Evolutionary conservation across 2,329 filamentous ascomycete genomes (phyloP).

Genomic region (Neonectria coccinea): DNA sequence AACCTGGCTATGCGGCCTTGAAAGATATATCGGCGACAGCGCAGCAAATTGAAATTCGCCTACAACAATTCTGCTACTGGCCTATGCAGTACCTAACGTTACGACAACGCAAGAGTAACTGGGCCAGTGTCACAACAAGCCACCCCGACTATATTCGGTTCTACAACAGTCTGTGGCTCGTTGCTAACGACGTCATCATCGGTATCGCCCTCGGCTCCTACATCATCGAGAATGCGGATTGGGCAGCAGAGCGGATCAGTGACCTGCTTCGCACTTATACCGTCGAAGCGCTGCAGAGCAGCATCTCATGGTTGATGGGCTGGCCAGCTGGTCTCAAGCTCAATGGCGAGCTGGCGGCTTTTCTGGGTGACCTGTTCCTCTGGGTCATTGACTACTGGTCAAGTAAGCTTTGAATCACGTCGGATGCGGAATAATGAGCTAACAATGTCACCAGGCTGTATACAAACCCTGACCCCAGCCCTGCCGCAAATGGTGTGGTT

Average conservation of each 20-base stretch:
- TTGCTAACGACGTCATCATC: conserved; percentile 98
- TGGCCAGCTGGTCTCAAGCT: conserved; percentile 96
- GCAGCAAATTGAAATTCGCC: conserved; percentile 95
- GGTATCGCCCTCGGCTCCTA: conserved; percentile 96
- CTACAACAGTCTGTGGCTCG: conserved; percentile 98
- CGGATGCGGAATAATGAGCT: conserved; percentile 26
- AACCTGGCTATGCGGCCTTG: conserved; percentile 82
- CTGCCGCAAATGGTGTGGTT: conserved; percentile 91
- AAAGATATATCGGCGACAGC: conserved; percentile 97
- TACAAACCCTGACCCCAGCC: conserved; percentile 80
- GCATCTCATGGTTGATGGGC: conserved; percentile 95
- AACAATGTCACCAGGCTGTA: conserved; percentile 69
- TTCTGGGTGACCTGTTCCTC: conserved; percentile 92
- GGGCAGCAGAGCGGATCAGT: conserved; percentile 85
- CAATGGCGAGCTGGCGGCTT: conserved; percentile 92
- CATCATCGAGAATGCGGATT: conserved; percentile 92
- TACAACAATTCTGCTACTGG: conserved; percentile 99
- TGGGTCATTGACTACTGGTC: conserved; percentile 99
- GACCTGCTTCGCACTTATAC: conserved; percentile 83
- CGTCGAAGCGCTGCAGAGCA: conserved; percentile 86
- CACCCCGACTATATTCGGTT: conserved; percentile 99
- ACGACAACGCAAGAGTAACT: conserved; percentile 88
- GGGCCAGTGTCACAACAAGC: conserved; percentile 94
- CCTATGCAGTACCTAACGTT: conserved; percentile 95
- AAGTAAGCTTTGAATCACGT: conserved; percentile 62